phyloP scores from a whole-genome alignment of 148 eudicot genomes.

The Chenopodium suecicum region DNA sequence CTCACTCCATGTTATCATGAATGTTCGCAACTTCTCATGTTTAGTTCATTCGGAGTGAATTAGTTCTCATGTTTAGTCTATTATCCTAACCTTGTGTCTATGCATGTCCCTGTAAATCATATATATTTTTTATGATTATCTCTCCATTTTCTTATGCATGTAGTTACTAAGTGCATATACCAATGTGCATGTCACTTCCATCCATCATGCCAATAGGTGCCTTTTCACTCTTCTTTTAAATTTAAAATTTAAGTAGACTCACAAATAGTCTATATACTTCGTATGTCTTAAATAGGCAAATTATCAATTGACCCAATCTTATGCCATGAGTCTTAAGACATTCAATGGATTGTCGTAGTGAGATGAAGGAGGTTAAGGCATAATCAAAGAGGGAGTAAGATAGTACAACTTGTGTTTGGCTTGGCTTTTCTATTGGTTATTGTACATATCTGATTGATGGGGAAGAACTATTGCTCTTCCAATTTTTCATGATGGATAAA shows the following conservation, averaged over 20 bases:
- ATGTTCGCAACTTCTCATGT: background rate
- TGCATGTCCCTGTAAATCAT: background rate
- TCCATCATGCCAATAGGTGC: background rate
- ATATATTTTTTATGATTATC: background rate
- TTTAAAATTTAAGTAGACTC: too few species aligned
- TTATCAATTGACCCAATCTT: too few species aligned
- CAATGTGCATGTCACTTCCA: background rate
- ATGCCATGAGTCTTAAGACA: too few species aligned
- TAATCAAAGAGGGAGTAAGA: background rate
- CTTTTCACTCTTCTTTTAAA: background rate
- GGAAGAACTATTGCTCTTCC: background rate
- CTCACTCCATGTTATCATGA: background rate
- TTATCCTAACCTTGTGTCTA: too few species aligned
- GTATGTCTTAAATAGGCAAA: background rate
- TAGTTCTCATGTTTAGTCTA: background rate
- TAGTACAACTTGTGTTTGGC: background rate
- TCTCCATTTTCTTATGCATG: background rate
- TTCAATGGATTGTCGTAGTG: background rate
- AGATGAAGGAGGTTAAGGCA: background rate
- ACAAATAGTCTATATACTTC: background rate
- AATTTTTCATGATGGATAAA: background rate
- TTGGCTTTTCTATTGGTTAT: background rate
- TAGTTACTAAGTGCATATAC: background rate
- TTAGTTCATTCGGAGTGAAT: background rate
- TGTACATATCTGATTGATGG: background rate